Percentiles rank a stretch among this genome's conserved stretches.
Evolutionary conservation across 441 rosid genomes (phyloP).

Genomic region (Euphorbia schlechtendalii): DNA sequence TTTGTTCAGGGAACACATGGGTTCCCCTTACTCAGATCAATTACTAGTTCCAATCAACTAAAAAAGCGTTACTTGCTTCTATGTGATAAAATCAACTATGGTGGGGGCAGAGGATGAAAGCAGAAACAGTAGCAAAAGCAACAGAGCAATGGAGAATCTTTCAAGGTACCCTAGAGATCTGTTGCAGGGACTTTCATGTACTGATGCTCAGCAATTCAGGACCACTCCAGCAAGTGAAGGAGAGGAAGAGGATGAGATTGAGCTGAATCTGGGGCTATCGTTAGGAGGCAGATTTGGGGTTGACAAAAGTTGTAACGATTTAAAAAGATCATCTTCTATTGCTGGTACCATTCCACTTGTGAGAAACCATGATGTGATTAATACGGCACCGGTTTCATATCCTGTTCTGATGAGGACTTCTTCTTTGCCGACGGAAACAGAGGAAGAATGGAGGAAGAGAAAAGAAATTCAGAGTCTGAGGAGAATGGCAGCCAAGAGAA

Average conservation of each 20-base stretch:
- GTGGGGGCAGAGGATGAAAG: constrained; percentile 45
- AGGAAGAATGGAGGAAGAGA: constrained; percentile 93
- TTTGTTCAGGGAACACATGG: constrained; percentile 22
- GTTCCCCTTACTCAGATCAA: constrained; percentile 31
- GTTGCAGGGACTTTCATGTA: constrained; percentile 50
- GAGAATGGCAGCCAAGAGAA: constrained; percentile 84
- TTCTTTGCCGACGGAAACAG: constrained; percentile 80
- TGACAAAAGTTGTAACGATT: constrained; percentile 49
- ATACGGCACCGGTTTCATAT: constrained; percentile 27
- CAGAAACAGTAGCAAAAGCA: constrained; percentile 38
- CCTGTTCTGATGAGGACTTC: constrained; percentile 55
- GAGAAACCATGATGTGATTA: constrained; percentile 29
- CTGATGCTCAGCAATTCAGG: constrained; percentile 20
- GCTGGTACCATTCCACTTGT: constrained; percentile 48
- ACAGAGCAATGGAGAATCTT: constrained; percentile 44
- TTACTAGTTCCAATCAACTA: constrained; percentile 8
- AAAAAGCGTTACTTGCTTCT: not conserved
- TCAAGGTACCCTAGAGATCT: constrained; percentile 77
- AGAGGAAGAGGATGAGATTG: constrained; percentile 47
- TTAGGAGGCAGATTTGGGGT: constrained; percentile 89
- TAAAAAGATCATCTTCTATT: constrained; percentile 67
- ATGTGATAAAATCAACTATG: constrained; percentile 15
- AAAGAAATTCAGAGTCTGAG: constrained; percentile 77
- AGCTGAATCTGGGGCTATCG: constrained; percentile 82
- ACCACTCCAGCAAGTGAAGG: constrained; percentile 23